Conservation (phyloP, 257 asterid species). For the Nicotiana paniculata region DNA sequence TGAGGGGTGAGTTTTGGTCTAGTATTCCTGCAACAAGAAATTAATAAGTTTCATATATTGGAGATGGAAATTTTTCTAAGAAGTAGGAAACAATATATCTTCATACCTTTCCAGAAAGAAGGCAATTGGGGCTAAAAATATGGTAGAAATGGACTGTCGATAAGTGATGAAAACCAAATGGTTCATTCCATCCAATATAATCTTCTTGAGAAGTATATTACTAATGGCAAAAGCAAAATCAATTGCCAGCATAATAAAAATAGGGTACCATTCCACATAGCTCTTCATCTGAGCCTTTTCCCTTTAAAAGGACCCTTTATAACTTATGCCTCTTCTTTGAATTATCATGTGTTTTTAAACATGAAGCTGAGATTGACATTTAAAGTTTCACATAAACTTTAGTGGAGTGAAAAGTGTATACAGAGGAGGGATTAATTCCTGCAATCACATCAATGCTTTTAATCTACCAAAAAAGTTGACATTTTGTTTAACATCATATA, state of each 20-base stretch:
- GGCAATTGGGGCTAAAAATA: constrained; percentile 57
- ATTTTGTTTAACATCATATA: constrained; percentile 5
- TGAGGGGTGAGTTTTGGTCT: constrained; percentile 61
- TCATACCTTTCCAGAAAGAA: constrained; percentile 57
- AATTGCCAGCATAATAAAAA: constrained; percentile 44
- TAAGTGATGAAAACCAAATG: constrained; percentile 72
- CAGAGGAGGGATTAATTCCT: constrained; percentile 4
- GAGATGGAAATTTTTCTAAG: background rate
- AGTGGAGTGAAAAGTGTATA: background rate
- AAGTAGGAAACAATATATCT: background rate
- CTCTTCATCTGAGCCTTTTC: constrained; percentile 28
- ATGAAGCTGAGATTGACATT: constrained; percentile 6
- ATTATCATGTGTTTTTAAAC: background rate
- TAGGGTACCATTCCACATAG: constrained; percentile 46
- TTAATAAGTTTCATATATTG: background rate
- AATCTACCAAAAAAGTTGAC: background rate
- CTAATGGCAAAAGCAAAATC: constrained; percentile 55
- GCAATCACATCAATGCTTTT: constrained; percentile 15
- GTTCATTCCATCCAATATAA: constrained; percentile 48
- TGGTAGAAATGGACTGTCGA: constrained; percentile 59
- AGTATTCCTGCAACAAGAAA: constrained; percentile 43
- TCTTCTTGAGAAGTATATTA: constrained; percentile 63
- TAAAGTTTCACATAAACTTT: background rate
- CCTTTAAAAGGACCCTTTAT: background rate
- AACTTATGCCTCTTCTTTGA: constrained; percentile 4